Evolutionary conservation across 1,139 yeast species (phyloP).

Genomic region (Zygoascus meyerae): DNA sequence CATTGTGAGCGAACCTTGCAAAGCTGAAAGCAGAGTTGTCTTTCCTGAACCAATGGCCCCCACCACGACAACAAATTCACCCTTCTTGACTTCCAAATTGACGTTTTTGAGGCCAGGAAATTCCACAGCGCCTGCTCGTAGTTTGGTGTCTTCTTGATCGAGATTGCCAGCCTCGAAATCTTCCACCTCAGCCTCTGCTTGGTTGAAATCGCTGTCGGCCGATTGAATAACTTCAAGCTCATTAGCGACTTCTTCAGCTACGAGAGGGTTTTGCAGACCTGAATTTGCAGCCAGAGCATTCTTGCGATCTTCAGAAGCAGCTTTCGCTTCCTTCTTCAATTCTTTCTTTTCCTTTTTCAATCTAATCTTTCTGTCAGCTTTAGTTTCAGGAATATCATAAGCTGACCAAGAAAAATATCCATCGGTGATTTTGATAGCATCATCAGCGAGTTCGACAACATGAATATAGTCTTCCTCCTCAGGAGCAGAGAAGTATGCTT

Average conservation of each 20-base stretch:
- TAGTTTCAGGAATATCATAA: conserved; percentile 13
- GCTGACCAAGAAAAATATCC: conserved; percentile 65
- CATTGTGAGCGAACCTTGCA: conserved; percentile 51
- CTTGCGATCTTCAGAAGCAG: background rate
- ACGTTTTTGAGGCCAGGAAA: conserved; percentile 42
- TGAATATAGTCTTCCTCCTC: conserved; percentile 28
- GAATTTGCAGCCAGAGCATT: background rate
- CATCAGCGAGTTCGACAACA: conserved; percentile 30
- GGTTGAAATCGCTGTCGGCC: background rate
- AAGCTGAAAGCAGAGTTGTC: conserved; percentile 51
- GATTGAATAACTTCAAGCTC: conserved; percentile 6
- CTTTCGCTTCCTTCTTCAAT: background rate
- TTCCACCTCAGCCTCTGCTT: conserved; percentile 10
- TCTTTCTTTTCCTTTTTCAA: conserved; percentile 3
- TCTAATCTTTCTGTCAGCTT: background rate
- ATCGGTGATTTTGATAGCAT: conserved; percentile 43
- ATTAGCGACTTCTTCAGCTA: conserved; percentile 2
- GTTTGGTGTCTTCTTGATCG: conserved; percentile 1
- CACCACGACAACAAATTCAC: conserved; percentile 55
- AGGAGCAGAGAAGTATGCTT: conserved; percentile 43
- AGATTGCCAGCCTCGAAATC: conserved; percentile 10
- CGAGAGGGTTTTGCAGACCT: background rate
- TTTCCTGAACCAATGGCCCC: conserved; percentile 67
- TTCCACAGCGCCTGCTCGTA: conserved; percentile 20
- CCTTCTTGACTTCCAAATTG: conserved; percentile 40